A percentile compares a stretch with the other conserved stretches of the same genome.
Conservation (phyloP, 2,329 filamentous ascomycete genomes). For the Purpureocillium takamizusanense region DNA sequence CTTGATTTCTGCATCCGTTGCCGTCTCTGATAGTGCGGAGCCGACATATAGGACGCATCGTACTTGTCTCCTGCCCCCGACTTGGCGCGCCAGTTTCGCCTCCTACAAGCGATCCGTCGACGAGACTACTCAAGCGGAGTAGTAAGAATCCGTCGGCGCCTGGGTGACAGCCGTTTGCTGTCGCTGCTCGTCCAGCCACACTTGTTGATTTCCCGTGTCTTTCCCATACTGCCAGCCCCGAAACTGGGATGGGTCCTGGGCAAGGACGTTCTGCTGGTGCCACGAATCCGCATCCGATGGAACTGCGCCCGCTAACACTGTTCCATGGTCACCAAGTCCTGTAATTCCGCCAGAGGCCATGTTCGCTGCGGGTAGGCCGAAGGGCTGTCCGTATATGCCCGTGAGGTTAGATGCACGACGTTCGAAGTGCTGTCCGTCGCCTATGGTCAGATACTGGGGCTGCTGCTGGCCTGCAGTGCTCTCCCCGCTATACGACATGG, state of each 20-base stretch:
- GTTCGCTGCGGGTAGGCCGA: conserved; percentile 25
- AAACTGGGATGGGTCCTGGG: conserved; percentile 19
- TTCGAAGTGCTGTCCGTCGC: conserved; percentile 30
- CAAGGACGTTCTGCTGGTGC: conserved; percentile 29
- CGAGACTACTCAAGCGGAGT: conserved; percentile 6
- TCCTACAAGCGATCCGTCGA: neutral
- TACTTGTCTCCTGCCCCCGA: too few relatives aligned
- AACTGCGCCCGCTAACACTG: conserved; percentile 24
- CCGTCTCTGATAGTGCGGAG: too few relatives aligned
- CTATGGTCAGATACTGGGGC: conserved; percentile 29
- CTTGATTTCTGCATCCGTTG: too few relatives aligned
- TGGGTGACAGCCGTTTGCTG: conserved; percentile 4
- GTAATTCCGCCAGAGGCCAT: conserved; percentile 25
- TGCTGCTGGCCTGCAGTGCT: conserved; percentile 23
- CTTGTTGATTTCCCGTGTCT: conserved; percentile 3
- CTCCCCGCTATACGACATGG: conserved; percentile 40
- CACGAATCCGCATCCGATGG: conserved; percentile 31
- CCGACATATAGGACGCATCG: too few relatives aligned
- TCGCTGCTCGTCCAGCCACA: conserved; percentile 9
- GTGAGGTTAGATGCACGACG: conserved; percentile 31
- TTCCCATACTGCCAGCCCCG: conserved; percentile 27
- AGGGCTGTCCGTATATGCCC: conserved; percentile 33
- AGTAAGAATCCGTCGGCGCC: conserved; percentile 9
- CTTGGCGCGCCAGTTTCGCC: too few relatives aligned
- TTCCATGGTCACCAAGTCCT: conserved; percentile 15